Evolutionary conservation across 495 filamentous ascomycete genomes (phyloP), one percentile per base, ranked within the genome.

Genomic region (Collariella sp.): DNA sequence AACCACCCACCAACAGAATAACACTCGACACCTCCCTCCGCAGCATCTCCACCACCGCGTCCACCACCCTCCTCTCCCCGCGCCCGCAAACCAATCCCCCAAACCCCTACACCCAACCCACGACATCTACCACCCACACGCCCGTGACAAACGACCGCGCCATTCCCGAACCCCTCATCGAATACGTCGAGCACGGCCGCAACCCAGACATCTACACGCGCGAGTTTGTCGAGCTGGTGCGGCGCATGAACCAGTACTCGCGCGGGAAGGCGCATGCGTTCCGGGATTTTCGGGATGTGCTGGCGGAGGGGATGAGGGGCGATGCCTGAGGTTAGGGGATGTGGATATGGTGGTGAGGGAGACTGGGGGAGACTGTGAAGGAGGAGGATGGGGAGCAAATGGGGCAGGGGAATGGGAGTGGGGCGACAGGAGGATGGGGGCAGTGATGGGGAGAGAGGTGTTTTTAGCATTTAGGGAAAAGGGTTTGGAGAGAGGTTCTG

Each of bases 131-230:
- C 46, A 77, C 76, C 16, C 88, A 79, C 62, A 88, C 85, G 12
- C 70, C 78, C 47, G 70, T 71, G 2, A 64, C 69, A 4, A n/a
- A 36, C 38, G 38, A 51, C 38, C 40, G 31, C n/a, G 61, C 67
- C 7, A 78, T 97, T 23, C 91, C 93, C 2, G 83, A 85, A n/a
- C 91, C 95, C 59, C 83, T 98, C 11, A 86, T 96, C 63, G 78
- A 86, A 55, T 99, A 99, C 73, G 88, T 99, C 46, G 90, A 96
- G 68, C 79, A 86, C 48, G 83, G 89, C 12, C 86, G 93, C 41
- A 99, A 99, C 72, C 93, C 93, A 13, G 91, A 97, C 67, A 95
- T 99, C 71, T 99, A 96, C 76, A 97, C 91, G 49, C 80, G 93
- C 35, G 91, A 97, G 73, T 95, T 96, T 63, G 89, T 97, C 43